A percentile compares a stretch with the other conserved stretches of the same genome.
Conservation (phyloP, 2,329 filamentous ascomycete genomes). For the Epichloe typhina region DNA sequence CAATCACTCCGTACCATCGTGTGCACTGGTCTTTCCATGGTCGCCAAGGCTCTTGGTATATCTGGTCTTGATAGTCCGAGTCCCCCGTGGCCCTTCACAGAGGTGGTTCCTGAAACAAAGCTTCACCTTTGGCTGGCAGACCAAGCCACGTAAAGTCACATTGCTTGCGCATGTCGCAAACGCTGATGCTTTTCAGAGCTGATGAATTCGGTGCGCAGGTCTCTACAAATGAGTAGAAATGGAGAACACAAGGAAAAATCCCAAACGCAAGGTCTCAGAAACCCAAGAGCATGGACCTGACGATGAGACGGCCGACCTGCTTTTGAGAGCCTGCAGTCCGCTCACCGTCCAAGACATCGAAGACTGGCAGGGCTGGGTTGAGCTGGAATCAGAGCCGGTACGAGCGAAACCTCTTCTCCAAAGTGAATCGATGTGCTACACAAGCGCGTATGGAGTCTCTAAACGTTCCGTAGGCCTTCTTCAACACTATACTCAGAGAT, state of each 20-base stretch:
- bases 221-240: not conserved
- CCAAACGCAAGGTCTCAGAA: constrained; percentile 31
- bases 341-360: constrained; percentile 38
- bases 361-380: constrained; percentile 61
- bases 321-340: constrained; percentile 33
- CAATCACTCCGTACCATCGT: too few species aligned
- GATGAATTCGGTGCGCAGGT: not conserved
- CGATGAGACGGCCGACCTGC: constrained; percentile 17
- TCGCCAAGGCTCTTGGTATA: not conserved
- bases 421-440: not conserved
- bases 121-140: not conserved
- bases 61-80: too few species aligned
- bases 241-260: constrained; percentile 19
- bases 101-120: not conserved
- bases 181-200: not conserved
- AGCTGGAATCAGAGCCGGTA: constrained; percentile 84
- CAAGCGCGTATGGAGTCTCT: not conserved
- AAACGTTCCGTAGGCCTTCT: constrained; percentile 47
- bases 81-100: not conserved
- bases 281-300: constrained; percentile 15
- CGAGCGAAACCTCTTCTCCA: constrained; percentile 15
- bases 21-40: not conserved
- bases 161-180: not conserved
- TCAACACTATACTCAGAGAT: constrained; percentile 71
- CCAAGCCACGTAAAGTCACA: not conserved